phyloP scores from a whole-genome alignment of 2,329 filamentous ascomycete species.

The Epicoccum nigrum region DNA sequence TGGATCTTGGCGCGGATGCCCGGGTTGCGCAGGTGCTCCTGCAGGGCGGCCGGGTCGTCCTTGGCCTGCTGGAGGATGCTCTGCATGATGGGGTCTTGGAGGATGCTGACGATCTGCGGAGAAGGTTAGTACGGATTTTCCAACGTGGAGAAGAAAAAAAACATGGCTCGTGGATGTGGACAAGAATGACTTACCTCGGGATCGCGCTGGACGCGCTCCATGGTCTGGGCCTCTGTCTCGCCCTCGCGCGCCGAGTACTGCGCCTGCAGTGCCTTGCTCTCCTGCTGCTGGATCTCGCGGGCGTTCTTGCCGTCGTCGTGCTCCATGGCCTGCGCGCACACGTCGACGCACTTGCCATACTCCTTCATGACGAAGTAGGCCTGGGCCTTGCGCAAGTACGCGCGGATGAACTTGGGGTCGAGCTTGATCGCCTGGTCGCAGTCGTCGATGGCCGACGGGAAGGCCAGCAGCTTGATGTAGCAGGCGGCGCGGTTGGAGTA shows the following conservation, averaged over 20 bases:
- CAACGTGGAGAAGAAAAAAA: too few relatives aligned
- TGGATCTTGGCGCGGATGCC: slow-evolving; percentile 86
- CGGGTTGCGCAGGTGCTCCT: slow-evolving; percentile 97
- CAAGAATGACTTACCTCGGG: slow-evolving; percentile 72
- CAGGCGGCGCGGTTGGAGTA: slow-evolving; percentile 98
- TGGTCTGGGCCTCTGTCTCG: slow-evolving; percentile 94
- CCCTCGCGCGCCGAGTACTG: slow-evolving; percentile 92
- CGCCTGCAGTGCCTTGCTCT: slow-evolving; percentile 87
- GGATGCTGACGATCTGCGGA: slow-evolving; percentile 78
- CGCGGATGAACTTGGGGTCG: slow-evolving; percentile 90
- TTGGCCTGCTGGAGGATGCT: slow-evolving; percentile 96
- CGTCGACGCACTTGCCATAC: slow-evolving; percentile 92
- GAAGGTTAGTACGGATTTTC: neutral
- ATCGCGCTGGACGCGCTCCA: slow-evolving; percentile 86
- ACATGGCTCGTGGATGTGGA: neutral
- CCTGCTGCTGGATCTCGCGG: slow-evolving; percentile 90
- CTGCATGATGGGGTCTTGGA: slow-evolving; percentile 98
- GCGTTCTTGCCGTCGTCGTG: slow-evolving; percentile 84
- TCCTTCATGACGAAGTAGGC: slow-evolving; percentile 97
- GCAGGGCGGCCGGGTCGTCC: slow-evolving; percentile 85
- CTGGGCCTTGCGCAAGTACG: slow-evolving; percentile 95
- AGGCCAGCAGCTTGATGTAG: slow-evolving; percentile 94
- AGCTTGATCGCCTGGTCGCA: slow-evolving; percentile 90
- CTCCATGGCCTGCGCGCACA: slow-evolving; percentile 78
- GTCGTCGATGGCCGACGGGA: slow-evolving; percentile 91